These are phyloP conservation scores for Thalia dealbata DNA, from an alignment of 176 grass and related monocot species.

Conservation along the genomic window DNA sequence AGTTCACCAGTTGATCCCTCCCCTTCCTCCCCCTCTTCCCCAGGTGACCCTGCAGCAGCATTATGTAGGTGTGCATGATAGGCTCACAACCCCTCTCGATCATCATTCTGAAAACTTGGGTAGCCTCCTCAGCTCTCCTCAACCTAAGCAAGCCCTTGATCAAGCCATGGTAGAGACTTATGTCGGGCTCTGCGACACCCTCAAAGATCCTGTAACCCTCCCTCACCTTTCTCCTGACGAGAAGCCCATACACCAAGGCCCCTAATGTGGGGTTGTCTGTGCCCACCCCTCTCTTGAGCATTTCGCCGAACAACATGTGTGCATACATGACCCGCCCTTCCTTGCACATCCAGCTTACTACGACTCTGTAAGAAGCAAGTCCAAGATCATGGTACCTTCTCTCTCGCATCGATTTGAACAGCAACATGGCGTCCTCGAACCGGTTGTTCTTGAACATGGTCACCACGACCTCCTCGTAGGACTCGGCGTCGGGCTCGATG, in stretches of 20 bases:
- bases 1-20: constrained; percentile 54
- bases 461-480: constrained; percentile 53
- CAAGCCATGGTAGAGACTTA: constrained; percentile 66
- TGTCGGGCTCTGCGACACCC: constrained; percentile 29
- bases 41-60: constrained; percentile 74
- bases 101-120: constrained; percentile 59
- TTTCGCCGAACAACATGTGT: constrained; percentile 58
- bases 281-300: constrained; percentile 55
- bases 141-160: constrained; percentile 73
- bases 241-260: constrained; percentile 48
- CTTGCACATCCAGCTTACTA: constrained; percentile 60
- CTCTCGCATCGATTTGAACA: constrained; percentile 51
- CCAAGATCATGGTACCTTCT: constrained; percentile 18
- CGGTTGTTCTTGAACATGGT: constrained; percentile 74
- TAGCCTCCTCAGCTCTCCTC: constrained; percentile 50
- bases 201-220: constrained; percentile 46
- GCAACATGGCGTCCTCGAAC: constrained; percentile 42
- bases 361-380: constrained; percentile 29
- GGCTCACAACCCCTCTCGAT: constrained; percentile 45
- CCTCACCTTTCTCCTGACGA: constrained; percentile 46
- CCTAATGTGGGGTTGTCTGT: constrained; percentile 43
- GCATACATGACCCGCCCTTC: constrained; percentile 46
- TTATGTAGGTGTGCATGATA: constrained; percentile 86
- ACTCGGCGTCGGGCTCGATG: constrained; percentile 35
- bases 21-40: constrained; percentile 77